These are phyloP conservation scores for Leucoagaricus sp. DNA, from an alignment of 1,284 basidiomycete species.

Conservation along the genomic window DNA sequence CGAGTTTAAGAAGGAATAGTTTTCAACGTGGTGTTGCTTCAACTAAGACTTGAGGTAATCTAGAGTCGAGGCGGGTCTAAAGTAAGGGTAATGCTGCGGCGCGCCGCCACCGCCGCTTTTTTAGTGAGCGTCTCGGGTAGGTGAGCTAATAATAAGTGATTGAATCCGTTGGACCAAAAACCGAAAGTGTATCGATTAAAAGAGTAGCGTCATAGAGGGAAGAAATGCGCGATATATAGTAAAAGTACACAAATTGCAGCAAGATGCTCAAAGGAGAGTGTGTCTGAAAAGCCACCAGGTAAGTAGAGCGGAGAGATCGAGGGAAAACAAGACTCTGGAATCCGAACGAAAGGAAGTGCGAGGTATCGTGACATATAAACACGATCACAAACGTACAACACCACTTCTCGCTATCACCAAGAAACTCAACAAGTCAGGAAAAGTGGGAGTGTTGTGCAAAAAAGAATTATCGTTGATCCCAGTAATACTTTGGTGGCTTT, in stretches of 20 bases:
- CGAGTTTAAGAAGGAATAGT: neutral
- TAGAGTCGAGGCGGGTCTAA: no score
- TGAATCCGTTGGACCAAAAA: no score
- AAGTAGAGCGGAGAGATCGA: no score
- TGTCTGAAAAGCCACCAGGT: no score
- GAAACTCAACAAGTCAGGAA: neutral
- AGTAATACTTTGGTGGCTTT: conserved; percentile 15
- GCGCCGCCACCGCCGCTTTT: no score
- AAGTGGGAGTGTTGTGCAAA: neutral
- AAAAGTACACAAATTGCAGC: conserved; percentile 10
- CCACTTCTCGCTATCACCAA: neutral
- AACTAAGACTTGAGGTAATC: neutral
- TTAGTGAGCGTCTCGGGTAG: no score
- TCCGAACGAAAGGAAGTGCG: neutral
- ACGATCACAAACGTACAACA: neutral
- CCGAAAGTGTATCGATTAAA: neutral
- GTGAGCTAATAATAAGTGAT: no score
- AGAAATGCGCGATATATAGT: neutral
- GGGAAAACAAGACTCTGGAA: no score
- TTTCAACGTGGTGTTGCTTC: neutral
- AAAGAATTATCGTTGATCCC: conserved; percentile 6
- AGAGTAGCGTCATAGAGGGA: neutral
- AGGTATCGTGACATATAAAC: neutral
- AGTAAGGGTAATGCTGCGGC: neutral
- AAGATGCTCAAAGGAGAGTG: neutral